Evolutionary conservation across 768 basidiomycete species (phyloP).

Genomic region (Podaxis sp.): DNA sequence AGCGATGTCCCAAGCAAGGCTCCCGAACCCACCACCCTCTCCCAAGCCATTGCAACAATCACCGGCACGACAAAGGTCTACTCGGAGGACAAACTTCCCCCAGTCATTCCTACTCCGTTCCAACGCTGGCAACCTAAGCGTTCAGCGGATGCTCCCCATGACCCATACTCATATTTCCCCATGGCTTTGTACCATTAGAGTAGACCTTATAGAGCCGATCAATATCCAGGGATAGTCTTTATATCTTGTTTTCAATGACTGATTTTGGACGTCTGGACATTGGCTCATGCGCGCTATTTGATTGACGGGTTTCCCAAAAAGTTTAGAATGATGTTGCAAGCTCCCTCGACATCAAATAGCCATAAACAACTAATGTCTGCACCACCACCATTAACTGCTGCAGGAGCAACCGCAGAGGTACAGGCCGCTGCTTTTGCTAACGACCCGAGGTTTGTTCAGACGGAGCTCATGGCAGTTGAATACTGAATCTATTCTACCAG

Average conservation of each 20-base stretch:
- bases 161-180: slow-evolving; percentile 80
- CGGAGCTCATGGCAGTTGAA: slow-evolving; percentile 16
- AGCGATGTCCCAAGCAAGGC: slow-evolving; percentile 45
- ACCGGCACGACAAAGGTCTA: slow-evolving; percentile 57
- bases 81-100: slow-evolving; percentile 67
- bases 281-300: neutral
- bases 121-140: slow-evolving; percentile 74
- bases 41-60: slow-evolving; percentile 70
- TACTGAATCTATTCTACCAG: slow-evolving; percentile 35
- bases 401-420: slow-evolving; percentile 53
- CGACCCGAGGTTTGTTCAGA: slow-evolving; percentile 60
- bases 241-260: neutral
- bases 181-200: slow-evolving; percentile 61
- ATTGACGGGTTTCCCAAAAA: neutral
- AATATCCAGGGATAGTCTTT: slow-evolving; percentile 10
- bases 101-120: slow-evolving; percentile 64
- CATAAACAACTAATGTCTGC: slow-evolving; percentile 47
- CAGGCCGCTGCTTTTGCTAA: slow-evolving; percentile 72
- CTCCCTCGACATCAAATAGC: slow-evolving; percentile 32
- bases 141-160: slow-evolving; percentile 81
- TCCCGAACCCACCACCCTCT: slow-evolving; percentile 55
- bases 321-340: neutral
- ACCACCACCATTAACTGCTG: slow-evolving; percentile 48
- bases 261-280: neutral
- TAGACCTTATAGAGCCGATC: slow-evolving; percentile 6